Base-by-base conservation (phyloP, 306 rosid species). In the Arachis hypogaea region DNA sequence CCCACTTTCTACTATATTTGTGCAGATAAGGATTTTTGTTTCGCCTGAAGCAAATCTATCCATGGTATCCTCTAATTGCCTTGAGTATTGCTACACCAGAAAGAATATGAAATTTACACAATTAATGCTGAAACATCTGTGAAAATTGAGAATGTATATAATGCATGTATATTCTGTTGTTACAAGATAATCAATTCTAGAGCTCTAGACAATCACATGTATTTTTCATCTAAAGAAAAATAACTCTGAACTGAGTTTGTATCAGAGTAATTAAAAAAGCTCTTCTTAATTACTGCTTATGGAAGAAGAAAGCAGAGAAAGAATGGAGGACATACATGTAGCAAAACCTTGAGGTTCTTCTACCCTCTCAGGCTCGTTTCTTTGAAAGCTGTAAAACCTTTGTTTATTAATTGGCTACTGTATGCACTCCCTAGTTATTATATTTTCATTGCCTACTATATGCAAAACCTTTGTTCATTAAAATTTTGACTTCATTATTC, bases 1-100 rank as follows among this genome's bases (percentile, higher is more conserved):
- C 77, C 98, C 98, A 71, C 98, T 94, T 85, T 94, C 98, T 66
- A 94, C 97, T 74, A 94, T 91, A 71, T 86, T 94, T 45, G 96
- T 94, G 85, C 96, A 86, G 72, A 88, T 80, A 71, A 91, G 97
- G 80, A 94, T 85, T 75, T 85, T 89, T 83, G 86, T 86, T 78
- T 89, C 89, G 28, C 98, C 98, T 38, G 65, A 86, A 18, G 93
- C 81, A 86, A 94, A 94, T 70, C 76, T 91, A 81, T 89, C 97
- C 97, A 94, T 89, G 38, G 97, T 91, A 76, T 91, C 98, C 83
- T 91, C 98, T 56, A 93, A 90, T 78, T 88, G 91, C 75, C 85
- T 94, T 61, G 97, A 94, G 74, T 82, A 86, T 88, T 89, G 97
- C 98, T 94, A 87, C 81, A 81, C 62, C 64, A 86, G 59, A 79